Evolutionary conservation across 495 filamentous ascomycete genomes (phyloP).

Genomic region (Delitschia confertaspora): DNA sequence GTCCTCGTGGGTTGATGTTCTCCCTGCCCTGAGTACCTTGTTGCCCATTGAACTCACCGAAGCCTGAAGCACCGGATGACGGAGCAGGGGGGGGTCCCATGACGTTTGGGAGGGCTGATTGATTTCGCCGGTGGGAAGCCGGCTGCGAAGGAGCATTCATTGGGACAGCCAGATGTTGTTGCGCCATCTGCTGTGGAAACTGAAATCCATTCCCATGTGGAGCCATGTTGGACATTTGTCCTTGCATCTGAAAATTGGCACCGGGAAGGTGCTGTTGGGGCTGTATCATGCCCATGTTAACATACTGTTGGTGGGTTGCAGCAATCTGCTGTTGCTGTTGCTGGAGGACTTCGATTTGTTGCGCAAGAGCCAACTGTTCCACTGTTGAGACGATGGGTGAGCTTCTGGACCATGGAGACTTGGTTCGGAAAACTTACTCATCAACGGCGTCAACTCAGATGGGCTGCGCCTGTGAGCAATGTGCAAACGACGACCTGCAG

Average conservation of each 20-base stretch:
- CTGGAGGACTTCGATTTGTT: constrained; percentile 96
- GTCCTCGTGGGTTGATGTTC: constrained; percentile 60
- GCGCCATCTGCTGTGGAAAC: constrained; percentile 71
- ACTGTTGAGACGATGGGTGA: constrained; percentile 36
- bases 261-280: constrained; percentile 68
- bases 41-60: constrained; percentile 64
- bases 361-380: constrained; percentile 97
- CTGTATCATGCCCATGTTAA: constrained; percentile 89
- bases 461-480: constrained; percentile 96
- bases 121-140: constrained; percentile 90
- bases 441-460: constrained; percentile 93
- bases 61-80: constrained; percentile 89
- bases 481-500: constrained; percentile 82
- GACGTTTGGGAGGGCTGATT: constrained; percentile 92
- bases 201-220: constrained; percentile 80
- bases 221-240: constrained; percentile 62
- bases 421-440: constrained; percentile 64
- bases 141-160: constrained; percentile 72
- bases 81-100: constrained; percentile 94
- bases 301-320: constrained; percentile 90
- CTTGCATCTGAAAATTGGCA: constrained; percentile 59
- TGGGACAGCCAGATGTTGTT: constrained; percentile 55
- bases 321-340: constrained; percentile 98
- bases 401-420: not conserved
- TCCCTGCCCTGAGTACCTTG: constrained; percentile 54